Base-by-base conservation (phyloP, 78 protist species). In the Dictyostelium firmibasis region DNA sequence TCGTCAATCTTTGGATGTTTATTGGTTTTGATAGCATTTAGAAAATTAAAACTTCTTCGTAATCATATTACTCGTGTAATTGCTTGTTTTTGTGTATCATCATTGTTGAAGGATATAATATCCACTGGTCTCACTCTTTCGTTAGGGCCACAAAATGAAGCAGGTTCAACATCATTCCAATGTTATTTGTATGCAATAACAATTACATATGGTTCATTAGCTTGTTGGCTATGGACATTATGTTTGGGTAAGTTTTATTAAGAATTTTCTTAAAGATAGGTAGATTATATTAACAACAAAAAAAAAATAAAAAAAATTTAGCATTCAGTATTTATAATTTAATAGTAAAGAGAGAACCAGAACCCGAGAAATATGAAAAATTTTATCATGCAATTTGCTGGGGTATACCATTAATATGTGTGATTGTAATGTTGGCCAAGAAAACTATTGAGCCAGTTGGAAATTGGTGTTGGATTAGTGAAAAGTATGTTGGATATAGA, bases 191-290 rank as follows among this genome's bases (percentile, higher is more conserved):
- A 77, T 41, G 57, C 93, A 1, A 62, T 87, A 1, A 70, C 69
- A 3, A 87, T 87, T 60, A 87, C 93, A 0, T 87, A 77, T 87
- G 93, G 93, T 64, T 33, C 64, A 33, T 62, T 87, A 29, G 69
- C 78, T 38, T 87, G 93, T 78, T 87, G 93, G 93, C 18, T 87
- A 25, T 87, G 93, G 93, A 87, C 93, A 25, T 38, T 87, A 18
- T 87, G 85, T 77, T 41, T 87, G 11, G 92, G 84, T 86, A 85
- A 38, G 43, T 38, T 38, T 38, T n/a, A n/a, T n/a, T n/a, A n/a
- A n/a, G n/a, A n/a, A n/a, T n/a, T n/a, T n/a, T n/a, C n/a, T n/a
- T n/a, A n/a, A n/a, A n/a, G n/a, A n/a, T n/a, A n/a, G n/a, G n/a
- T n/a, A 44, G 0, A 44, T 8, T 44, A 44, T 9, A 44, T 8